Conservation (phyloP, 2,329 filamentous ascomycete genomes). For the Xylariaceae sp. region DNA sequence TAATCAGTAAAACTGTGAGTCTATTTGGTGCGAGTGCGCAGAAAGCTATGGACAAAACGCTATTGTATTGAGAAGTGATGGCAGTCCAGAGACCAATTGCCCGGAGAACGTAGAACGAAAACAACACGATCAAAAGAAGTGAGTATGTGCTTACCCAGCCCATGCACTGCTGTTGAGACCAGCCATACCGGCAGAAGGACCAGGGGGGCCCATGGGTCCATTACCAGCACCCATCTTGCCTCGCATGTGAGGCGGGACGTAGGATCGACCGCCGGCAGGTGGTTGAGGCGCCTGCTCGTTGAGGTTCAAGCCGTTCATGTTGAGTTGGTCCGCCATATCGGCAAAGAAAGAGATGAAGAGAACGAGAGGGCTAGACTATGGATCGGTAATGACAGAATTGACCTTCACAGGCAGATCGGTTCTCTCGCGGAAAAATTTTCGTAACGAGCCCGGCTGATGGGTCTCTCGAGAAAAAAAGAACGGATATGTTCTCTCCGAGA, state of each 20-base stretch:
- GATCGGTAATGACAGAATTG: constrained; percentile 3
- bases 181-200: constrained; percentile 36
- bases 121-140: not conserved
- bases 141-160: constrained; percentile 48
- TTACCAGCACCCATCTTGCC: constrained; percentile 42
- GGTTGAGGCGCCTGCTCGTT: constrained; percentile 39
- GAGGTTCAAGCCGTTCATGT: constrained; percentile 71
- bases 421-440: constrained; percentile 22
- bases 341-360: constrained; percentile 19
- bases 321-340: constrained; percentile 78
- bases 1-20: constrained; percentile 3
- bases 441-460: constrained; percentile 28
- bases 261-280: constrained; percentile 49
- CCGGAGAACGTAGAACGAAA: not conserved
- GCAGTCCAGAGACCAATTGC: not conserved
- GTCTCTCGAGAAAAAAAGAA: constrained; percentile 30
- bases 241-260: constrained; percentile 83
- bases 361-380: constrained; percentile 13
- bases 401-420: constrained; percentile 12
- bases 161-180: constrained; percentile 60
- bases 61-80: not conserved
- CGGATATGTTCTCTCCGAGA: constrained; percentile 28
- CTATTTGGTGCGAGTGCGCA: not conserved
- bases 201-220: constrained; percentile 30
- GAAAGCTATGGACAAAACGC: not conserved